Percentiles rank a stretch among this genome's conserved stretches.
Evolutionary conservation across 305 asterid genomes (phyloP).

Genomic region (Striga hermonthica): DNA sequence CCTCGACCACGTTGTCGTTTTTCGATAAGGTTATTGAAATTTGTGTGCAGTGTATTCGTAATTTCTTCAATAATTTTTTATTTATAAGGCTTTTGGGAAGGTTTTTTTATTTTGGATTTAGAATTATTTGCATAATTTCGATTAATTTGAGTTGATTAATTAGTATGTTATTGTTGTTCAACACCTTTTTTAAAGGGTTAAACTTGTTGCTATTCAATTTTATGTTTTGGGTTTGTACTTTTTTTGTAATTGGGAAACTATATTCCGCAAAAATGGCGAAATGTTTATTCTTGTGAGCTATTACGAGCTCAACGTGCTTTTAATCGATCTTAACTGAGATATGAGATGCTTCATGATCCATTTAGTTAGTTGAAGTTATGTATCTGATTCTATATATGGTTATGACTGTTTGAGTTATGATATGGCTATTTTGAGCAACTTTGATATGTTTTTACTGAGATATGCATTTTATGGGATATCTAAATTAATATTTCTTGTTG

Average conservation of each 20-base stretch:
- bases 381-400: no score
- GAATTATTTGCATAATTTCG: neutral
- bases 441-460: no score
- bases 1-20: slow-evolving; percentile 49
- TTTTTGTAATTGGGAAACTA: no score
- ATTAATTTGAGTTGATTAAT: neutral
- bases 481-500: slow-evolving; percentile 34
- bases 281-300: no score
- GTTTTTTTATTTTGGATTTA: neutral
- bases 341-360: no score
- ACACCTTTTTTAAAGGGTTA: neutral
- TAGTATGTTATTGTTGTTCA: neutral
- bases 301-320: no score
- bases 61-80: neutral
- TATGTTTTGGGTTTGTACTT: neutral
- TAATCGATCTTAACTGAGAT: no score
- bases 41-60: neutral
- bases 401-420: no score
- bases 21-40: slow-evolving; percentile 43
- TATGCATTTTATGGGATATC: no score
- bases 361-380: no score
- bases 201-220: neutral
- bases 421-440: no score
- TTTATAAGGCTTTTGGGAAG: slow-evolving; percentile 4
- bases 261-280: no score